Base-by-base conservation (phyloP, 2,329 filamentous ascomycete species). In the Rosellinia necatrix region DNA sequence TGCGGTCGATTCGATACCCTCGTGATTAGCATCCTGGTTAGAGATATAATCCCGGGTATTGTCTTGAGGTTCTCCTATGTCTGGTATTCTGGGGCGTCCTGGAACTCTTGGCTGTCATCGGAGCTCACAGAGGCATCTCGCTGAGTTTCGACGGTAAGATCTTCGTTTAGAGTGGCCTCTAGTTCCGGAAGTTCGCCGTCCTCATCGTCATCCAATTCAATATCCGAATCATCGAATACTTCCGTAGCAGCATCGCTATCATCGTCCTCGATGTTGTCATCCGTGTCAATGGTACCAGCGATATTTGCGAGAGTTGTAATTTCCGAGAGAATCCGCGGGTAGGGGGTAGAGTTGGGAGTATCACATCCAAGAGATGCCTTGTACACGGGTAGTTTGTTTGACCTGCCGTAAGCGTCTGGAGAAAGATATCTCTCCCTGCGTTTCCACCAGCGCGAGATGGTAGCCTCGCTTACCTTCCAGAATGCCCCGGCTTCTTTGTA, bases 221-320 rank as follows among this genome's bases (percentile, higher is more conserved):
- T 34, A 34, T 54, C 41, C 19, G 47, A 54, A 44, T 34, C 21
- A 24, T 59, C 51, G 49, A 53, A 55, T 22, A 55, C 50, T 40
- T 43, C 44, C 15, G 49, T 49, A 24, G 35, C 43, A 48, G 13
- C 30, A 15, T 38, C 51, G 13, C 21, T 21, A n/a, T 37, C 35
- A 35, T 51, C 41, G 22, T 48, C 40, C 21, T n/a, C 19, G 13
- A 46, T 6, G 25, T 37, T 19, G 41, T 43, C 29, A 12, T 40
- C 7, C 21, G 30, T n/a, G 35, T 38, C 38, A 15, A 29, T 7
- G 15, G 34, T 30, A 25, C 53, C 17, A 29, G 24, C 12, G 27
- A 17, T 17, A 40, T 41, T 37, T 29, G 37, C 29, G 47, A 32
- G 9, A 35, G 43, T 21, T 5, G 22, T 13, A 17, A 12, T 50